These are phyloP conservation scores for Solanum appendiculatum DNA, from an alignment of 257 asterid species.

Conservation along the genomic window DNA sequence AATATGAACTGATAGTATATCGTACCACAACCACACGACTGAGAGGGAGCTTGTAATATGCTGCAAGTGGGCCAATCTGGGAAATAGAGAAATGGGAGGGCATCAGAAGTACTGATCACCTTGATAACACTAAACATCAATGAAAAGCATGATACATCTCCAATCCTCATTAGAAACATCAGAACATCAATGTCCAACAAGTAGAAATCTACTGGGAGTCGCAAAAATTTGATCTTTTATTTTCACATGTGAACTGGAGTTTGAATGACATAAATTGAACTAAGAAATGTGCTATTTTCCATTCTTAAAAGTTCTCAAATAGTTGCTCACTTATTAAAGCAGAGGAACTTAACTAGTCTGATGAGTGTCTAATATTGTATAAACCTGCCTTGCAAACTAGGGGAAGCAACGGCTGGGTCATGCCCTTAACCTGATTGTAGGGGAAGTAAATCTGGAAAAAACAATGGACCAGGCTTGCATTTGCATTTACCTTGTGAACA, in stretches of 20 bases:
- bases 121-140: neutral
- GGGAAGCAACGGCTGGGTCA: neutral
- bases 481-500: neutral
- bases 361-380: neutral
- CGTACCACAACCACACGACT: conserved; percentile 81
- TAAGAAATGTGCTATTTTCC: neutral
- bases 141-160: neutral
- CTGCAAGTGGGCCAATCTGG: conserved; percentile 95
- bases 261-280: neutral
- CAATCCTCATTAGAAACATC: neutral
- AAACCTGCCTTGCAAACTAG: neutral
- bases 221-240: neutral
- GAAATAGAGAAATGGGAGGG: neutral
- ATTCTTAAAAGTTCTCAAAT: neutral
- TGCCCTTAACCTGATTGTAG: neutral
- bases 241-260: neutral
- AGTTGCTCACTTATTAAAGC: neutral
- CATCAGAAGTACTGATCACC: neutral
- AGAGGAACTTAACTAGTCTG: neutral
- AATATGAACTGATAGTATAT: neutral
- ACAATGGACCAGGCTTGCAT: neutral
- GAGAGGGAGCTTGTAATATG: conserved; percentile 94
- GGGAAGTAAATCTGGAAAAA: neutral
- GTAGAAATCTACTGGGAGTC: neutral
- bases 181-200: neutral